phyloP scores from a whole-genome alignment of 2,329 filamentous ascomycete genomes.

The Aureobasidium sp. region DNA sequence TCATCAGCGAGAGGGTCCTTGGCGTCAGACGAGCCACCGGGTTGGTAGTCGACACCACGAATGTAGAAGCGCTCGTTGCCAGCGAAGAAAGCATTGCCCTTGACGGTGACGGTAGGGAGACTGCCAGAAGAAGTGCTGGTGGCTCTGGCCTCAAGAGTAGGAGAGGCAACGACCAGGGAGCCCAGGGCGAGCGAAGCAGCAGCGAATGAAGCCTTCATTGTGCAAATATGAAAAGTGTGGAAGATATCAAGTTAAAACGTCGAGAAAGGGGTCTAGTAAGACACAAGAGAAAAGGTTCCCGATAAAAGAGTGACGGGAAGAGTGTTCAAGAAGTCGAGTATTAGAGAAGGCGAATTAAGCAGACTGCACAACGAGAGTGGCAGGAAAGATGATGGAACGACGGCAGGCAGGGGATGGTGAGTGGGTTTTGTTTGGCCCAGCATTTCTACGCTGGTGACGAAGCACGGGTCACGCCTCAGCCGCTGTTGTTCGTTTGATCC shows the following conservation, averaged over 20 bases:
- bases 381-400: conserved; percentile 8
- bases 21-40: conserved; percentile 54
- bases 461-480: conserved; percentile 12
- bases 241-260: background rate
- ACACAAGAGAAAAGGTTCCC: conserved; percentile 12
- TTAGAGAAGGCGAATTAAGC: conserved; percentile 15
- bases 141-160: conserved; percentile 31
- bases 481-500: conserved; percentile 1
- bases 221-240: conserved; percentile 19
- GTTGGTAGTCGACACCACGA: conserved; percentile 50
- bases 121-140: conserved; percentile 35
- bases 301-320: conserved; percentile 13
- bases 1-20: conserved; percentile 70
- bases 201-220: conserved; percentile 47
- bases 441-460: background rate
- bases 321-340: conserved; percentile 16
- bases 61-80: conserved; percentile 56
- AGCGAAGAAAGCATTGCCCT: conserved; percentile 61
- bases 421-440: conserved; percentile 12
- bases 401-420: background rate
- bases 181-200: conserved; percentile 33
- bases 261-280: background rate
- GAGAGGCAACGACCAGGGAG: conserved; percentile 39
- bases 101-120: conserved; percentile 52
- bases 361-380: conserved; percentile 15